Evolutionary conservation across 106 monocot genomes (phyloP).

Genomic region (Dioscorea alata): DNA sequence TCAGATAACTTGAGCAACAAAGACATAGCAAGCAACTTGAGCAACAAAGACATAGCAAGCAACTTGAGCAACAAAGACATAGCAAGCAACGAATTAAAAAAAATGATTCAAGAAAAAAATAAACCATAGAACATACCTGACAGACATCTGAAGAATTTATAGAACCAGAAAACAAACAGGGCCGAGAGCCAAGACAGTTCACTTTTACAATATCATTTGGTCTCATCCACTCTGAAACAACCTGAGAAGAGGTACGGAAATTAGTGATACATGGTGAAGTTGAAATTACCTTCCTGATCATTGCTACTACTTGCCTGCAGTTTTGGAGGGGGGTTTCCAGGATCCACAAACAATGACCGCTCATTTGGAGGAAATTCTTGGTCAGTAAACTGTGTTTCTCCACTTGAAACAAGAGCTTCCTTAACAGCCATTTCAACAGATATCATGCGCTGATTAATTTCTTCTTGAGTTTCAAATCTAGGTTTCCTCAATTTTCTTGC

Average conservation of each 20-base stretch:
- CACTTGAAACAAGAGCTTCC: conserved; percentile 72
- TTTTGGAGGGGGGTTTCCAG: conserved; percentile 69
- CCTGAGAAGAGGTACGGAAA: conserved; percentile 26
- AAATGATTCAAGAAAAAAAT: neutral
- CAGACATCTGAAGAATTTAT: conserved; percentile 99
- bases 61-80: too few species aligned
- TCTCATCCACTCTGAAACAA: conserved; percentile 98
- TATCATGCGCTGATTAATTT: conserved; percentile 82
- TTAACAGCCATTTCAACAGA: conserved; percentile 94
- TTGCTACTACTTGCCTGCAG: conserved; percentile 48
- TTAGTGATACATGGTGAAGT: neutral
- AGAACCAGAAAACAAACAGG: conserved; percentile 88
- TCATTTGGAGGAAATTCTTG: conserved; percentile 96
- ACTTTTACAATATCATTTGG: conserved; percentile 76
- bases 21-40: too few species aligned
- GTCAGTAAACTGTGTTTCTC: conserved; percentile 79
- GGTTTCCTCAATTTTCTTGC: conserved; percentile 74
- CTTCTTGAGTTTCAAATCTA: conserved; percentile 71
- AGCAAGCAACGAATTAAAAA: too few species aligned
- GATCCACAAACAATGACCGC: conserved; percentile 87
- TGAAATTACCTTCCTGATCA: neutral
- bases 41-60: too few species aligned
- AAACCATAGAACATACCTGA: conserved; percentile 40
- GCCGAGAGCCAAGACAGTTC: conserved; percentile 42
- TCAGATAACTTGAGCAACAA: too few species aligned